Conservation (phyloP, 805 yeast species). For the Metschnikowia lunata region DNA sequence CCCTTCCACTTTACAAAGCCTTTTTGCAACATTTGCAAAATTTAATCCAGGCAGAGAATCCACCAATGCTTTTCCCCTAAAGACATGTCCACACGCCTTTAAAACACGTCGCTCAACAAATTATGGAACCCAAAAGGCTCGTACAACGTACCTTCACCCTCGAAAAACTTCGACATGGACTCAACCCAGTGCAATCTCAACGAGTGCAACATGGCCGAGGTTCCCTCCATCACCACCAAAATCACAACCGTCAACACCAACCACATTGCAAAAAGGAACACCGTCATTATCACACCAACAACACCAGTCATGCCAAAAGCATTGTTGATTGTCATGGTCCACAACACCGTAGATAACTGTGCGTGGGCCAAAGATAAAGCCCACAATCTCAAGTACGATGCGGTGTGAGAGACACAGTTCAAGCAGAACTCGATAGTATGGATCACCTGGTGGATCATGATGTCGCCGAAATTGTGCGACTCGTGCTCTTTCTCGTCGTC, state of each 20-base stretch:
- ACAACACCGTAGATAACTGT: conserved; percentile 87
- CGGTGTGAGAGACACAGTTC: conserved; percentile 97
- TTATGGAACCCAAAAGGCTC: conserved; percentile 72
- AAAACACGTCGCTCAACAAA: conserved; percentile 16
- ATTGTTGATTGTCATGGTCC: conserved; percentile 90
- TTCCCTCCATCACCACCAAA: conserved; percentile 95
- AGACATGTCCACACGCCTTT: too few species aligned
- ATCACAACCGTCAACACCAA: conserved; percentile 85
- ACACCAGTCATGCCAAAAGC: conserved; percentile 66
- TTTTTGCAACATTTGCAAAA: too few species aligned
- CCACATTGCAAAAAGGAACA: conserved; percentile 90
- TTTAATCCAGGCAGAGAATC: too few species aligned
- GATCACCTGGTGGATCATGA: conserved; percentile 94
- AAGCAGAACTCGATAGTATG: conserved; percentile 97
- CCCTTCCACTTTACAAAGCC: too few species aligned
- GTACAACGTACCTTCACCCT: conserved; percentile 92
- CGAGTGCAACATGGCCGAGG: conserved; percentile 98
- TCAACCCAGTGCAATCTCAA: conserved; percentile 99
- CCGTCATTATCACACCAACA: conserved; percentile 68
- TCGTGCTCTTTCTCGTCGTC: conserved; percentile 52
- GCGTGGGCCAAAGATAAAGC: conserved; percentile 96
- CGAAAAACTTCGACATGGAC: conserved; percentile 96
- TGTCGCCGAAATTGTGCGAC: conserved; percentile 79
- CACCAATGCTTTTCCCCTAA: too few species aligned
- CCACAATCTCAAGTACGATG: conserved; percentile 94